Evolutionary conservation across 1,284 basidiomycete species (phyloP), one percentile per base, ranked within the genome.

Genomic region (Cryptococcus floricola): DNA sequence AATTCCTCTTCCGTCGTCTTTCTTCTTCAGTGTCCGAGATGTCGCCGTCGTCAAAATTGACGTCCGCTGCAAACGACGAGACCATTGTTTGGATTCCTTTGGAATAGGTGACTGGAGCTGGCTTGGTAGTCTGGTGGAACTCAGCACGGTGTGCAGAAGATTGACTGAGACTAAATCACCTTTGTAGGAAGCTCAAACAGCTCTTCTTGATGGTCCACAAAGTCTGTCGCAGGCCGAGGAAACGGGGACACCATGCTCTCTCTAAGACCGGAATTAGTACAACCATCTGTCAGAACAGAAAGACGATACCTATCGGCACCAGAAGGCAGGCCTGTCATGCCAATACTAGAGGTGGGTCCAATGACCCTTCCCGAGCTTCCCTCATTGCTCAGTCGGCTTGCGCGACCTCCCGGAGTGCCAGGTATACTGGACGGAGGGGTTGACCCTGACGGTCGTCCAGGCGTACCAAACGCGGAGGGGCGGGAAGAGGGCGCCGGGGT

Each of bases 151-250:
- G 12, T 10, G 14, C 18, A 23, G 19, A 13, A 23, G 1, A 13
- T 19, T 39, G 8, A 19, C 12, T 34, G 16, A 41, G 18, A 10
- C 16, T 38, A 31, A 59, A 79, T 37, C 51, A 89, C 90, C 80
- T 88, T 89, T 68, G 87, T 85, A 0, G 91, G 91, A n/a, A 93
- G 77, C 67, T 93, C 90, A 66, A 90, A 94, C 12, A 94, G 78
- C 69, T 94, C 91, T 64, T 90, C 85, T 61, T 91, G 88, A 13
- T 90, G 83, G 65, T 94, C 89, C 57, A 94, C 83, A 39, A 91
- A 80, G 68, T 91, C 88, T n/a, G 84, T 82, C 39, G 85, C 79
- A 44, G 85, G 27, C 7, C 7, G 25, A 13, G 45, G 81, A 5
- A 62, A 61, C 13, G 87, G 84, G 4, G 83, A 85, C 16, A 56